Base-by-base conservation (phyloP, 2,329 filamentous ascomycete species). In the Cladosporium oxysporum region DNA sequence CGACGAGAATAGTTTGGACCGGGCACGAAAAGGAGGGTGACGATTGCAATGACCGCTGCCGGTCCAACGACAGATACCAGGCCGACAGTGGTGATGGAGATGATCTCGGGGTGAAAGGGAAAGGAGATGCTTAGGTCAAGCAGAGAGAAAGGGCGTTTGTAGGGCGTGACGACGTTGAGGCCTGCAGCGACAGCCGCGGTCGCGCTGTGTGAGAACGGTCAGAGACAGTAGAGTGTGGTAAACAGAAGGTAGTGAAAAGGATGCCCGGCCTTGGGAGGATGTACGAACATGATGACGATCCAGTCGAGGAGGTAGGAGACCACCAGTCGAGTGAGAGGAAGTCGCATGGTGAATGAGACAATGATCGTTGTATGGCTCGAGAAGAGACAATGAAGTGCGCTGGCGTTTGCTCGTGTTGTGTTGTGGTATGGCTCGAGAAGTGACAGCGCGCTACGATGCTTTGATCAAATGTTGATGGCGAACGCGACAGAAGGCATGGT, bases 81-180 rank as follows among this genome's bases (percentile, higher is more conserved):
- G 11, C 87, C 66, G 18, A 96, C 78, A 50, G 87, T 87, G 66
- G 94, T 84, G 62, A 92, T 41, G 61, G 90, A 77, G 71, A 96
- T 89, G 69, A 93, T 81, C 73, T 97, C 91, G 71, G n/a, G n/a
- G n/a, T n/a, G n/a, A n/a, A 86, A 88, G 0, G 93, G 93, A 71
- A 90, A 96, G n/a, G 91, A 91, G 73, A 97, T 96, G 68, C 87
- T 85, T 21, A 89, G 87, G 73, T 97, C 89, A 69, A 87, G 82
- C 8, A 92, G 84, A 35, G 86, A 88, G 77, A 95, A 94, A 0
- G 88, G 88, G 41, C 88, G 83, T 71, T 87, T 87, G 72, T 88
- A 91, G 0, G 90, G 90, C 0, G 83, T 81, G 61, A 88, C 79
- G 55, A 80, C 79, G 67, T 85, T 85, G 70, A 91, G 84, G 8